phyloP scores from a whole-genome alignment of 2,329 filamentous ascomycete genomes.

The Aspergillus piperis region DNA sequence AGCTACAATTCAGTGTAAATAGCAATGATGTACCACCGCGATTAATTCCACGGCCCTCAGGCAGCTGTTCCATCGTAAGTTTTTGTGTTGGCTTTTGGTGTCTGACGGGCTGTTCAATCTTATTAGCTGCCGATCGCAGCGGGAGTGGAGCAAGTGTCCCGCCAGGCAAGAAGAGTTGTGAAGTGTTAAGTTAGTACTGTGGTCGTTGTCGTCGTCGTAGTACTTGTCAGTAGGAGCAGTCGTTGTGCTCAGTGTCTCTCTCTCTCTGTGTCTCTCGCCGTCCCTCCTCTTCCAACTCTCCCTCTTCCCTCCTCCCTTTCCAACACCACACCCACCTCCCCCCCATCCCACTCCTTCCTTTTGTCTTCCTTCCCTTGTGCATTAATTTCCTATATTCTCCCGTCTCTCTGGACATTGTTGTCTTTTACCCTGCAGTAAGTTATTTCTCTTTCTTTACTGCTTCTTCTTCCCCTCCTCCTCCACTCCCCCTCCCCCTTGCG shows the following conservation, averaged over 20 bases:
- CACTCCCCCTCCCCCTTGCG: constrained; percentile 14
- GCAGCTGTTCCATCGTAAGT: background rate
- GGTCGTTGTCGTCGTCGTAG: background rate
- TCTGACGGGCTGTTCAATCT: constrained; percentile 24
- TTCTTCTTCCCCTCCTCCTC: constrained; percentile 9
- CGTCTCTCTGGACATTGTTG: constrained; percentile 2
- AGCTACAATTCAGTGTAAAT: no score
- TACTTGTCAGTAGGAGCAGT: background rate
- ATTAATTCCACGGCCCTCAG: no score
- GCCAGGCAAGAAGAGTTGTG: constrained; percentile 20
- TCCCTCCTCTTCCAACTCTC: constrained; percentile 25
- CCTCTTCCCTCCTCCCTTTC: constrained; percentile 5
- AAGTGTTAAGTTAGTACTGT: background rate
- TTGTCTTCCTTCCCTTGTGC: constrained; percentile 6
- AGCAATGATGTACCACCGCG: no score
- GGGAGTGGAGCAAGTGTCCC: constrained; percentile 36
- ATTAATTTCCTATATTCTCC: background rate
- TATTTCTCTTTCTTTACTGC: background rate
- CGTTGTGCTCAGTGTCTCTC: constrained; percentile 1
- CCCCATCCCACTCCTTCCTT: background rate
- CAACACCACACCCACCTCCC: background rate
- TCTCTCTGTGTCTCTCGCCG: constrained; percentile 12
- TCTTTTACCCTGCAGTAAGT: constrained; percentile 17
- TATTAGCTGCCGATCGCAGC: constrained; percentile 38
- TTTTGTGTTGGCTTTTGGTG: background rate